Evolutionary conservation across 352 stramenopile genomes (phyloP).

Genomic region (Globisporangium carolinianum): DNA sequence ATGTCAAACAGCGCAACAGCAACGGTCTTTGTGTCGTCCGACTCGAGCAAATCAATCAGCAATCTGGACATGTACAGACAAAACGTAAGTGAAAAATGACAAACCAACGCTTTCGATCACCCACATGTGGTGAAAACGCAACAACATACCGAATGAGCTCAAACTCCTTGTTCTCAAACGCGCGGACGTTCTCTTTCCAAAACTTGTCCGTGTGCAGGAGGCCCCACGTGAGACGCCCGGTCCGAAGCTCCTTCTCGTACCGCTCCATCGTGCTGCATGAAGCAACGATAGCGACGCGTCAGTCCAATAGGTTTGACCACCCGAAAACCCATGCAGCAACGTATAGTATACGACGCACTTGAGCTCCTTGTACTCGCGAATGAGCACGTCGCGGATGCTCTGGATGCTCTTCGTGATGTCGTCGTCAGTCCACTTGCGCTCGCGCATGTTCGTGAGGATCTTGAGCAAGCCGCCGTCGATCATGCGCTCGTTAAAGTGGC

Average conservation of each 20-base stretch:
- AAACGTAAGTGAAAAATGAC: no score
- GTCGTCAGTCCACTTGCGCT: constrained; percentile 93
- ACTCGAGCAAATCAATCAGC: constrained; percentile 91
- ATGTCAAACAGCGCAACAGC: constrained; percentile 96
- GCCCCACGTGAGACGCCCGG: constrained; percentile 93
- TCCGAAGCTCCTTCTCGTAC: constrained; percentile 95
- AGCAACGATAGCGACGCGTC: neutral
- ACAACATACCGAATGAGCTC: constrained; percentile 72
- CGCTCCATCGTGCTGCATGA: constrained; percentile 90
- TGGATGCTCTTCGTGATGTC: constrained; percentile 89
- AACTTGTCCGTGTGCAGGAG: constrained; percentile 97
- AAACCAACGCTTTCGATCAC: no score
- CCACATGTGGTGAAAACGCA: no score
- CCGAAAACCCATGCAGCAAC: neutral
- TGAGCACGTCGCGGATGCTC: constrained; percentile 69
- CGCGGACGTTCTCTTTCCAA: constrained; percentile 97
- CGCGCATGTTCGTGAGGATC: constrained; percentile 89
- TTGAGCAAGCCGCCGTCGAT: constrained; percentile 94
- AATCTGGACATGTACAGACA: constrained; percentile 38
- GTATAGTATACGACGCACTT: constrained; percentile 41
- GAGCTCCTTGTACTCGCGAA: constrained; percentile 84
- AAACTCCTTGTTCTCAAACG: constrained; percentile 96
- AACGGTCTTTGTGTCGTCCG: constrained; percentile 91
- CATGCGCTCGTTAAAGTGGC: constrained; percentile 91
- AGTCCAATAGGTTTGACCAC: neutral